Evolutionary conservation across 1,139 yeast species (phyloP), one percentile per base, ranked within the genome.

Genomic region (Saccharomyces uvarum): DNA sequence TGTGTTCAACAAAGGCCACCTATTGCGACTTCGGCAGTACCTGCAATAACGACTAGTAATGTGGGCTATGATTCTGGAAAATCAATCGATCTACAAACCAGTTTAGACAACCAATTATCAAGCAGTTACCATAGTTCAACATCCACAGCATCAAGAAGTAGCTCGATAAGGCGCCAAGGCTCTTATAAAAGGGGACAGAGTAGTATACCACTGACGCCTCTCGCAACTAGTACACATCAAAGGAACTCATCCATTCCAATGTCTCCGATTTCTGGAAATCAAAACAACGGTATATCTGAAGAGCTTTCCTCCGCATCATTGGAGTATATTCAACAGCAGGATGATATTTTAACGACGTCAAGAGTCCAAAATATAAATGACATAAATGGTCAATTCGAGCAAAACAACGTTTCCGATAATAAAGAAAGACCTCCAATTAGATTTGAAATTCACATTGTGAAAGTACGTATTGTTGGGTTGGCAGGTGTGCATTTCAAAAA

Each of bases 401-500:
- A 63, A 53, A 51, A 55, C 38, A 74, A 74, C 53, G 46, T 59
- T 59, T 13, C 42, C 24, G 38, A 27, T 50, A 48, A 57, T 48
- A 61, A 62, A 44, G 66, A 59, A 46, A 73, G 72, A 56, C 70
- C 81, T 26, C 95, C 95, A 27, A 77, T 93, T 66, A 85, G 86
- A 65, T 93, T 93, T 71, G 98, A 93, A 69, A 88, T 91, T 59
- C 93, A 88, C 70, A 85, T 91, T 60, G 98, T 91, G 50, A 89
- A 89, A 70, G 96, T 91, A 53, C 96, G 97, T 47, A 77, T 93
- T 61, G 87, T 91, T 55, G 90, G 95, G n/a, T 76, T 91, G 59
- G 91, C 88, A 62, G 98, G 98, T 69, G 93, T 91, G 55, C 97
- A 91, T 70, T 90, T 91, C 75, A 91, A 91, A 76, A 91, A 91